phyloP scores from a whole-genome alignment of 2,329 filamentous ascomycete species.

The Niveomyces coronatus region DNA sequence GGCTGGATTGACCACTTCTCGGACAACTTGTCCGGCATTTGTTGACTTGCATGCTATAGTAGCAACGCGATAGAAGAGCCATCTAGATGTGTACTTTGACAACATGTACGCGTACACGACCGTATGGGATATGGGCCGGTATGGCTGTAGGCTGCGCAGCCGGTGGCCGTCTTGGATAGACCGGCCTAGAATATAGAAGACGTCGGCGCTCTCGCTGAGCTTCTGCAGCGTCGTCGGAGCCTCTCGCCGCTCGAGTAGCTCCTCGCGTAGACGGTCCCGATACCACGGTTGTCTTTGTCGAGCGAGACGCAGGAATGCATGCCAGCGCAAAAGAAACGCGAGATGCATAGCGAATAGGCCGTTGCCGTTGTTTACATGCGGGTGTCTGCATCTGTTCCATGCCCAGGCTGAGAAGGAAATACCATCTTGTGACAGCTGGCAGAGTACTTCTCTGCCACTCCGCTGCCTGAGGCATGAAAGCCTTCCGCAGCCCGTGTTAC shows the following conservation, averaged over 20 bases:
- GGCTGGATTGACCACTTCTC: conserved; percentile 34
- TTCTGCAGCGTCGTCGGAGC: conserved; percentile 21
- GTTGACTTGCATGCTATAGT: conserved; percentile 21
- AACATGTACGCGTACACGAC: conserved; percentile 31
- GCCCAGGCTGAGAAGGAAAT: no score
- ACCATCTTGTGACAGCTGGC: no score
- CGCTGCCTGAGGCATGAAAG: no score
- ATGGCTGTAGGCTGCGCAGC: conserved; percentile 18
- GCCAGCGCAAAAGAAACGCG: conserved; percentile 9
- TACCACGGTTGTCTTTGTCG: conserved; percentile 28
- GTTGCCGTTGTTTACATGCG: no score
- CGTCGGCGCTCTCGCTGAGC: conserved; percentile 35
- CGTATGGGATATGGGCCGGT: conserved; percentile 14
- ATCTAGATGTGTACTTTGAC: conserved; percentile 31
- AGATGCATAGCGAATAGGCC: neutral
- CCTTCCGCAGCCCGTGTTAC: no score
- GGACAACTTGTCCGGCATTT: conserved; percentile 17
- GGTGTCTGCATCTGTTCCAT: no score
- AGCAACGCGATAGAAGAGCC: conserved; percentile 28
- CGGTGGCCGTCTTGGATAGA: conserved; percentile 27
- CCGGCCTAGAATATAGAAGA: conserved; percentile 30
- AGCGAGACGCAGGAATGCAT: conserved; percentile 17
- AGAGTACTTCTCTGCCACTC: no score
- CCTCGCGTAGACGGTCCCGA: conserved; percentile 26
- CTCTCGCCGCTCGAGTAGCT: conserved; percentile 24